A percentile compares a stretch with the other conserved stretches of the same genome.
Evolutionary conservation across 73 alveolate genomes (phyloP).

Genomic region (Diophrys appendiculata): DNA sequence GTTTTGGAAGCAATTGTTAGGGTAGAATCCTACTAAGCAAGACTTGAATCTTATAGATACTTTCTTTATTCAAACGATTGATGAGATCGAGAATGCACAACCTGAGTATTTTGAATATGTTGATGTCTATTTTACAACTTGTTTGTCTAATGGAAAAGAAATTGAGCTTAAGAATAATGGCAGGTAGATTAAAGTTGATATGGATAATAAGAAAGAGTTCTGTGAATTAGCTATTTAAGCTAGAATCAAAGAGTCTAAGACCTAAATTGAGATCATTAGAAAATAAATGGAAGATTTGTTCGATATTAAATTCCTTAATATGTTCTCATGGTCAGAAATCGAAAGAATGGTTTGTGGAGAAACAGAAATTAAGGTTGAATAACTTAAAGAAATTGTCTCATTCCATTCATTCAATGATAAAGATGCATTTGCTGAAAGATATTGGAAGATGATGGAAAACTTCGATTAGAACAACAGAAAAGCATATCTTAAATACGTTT

Average conservation of each 20-base stretch:
- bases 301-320: slow-evolving; percentile 16
- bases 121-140: slow-evolving; percentile 40
- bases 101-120: neutral
- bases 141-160: slow-evolving; percentile 60
- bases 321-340: slow-evolving; percentile 75
- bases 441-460: slow-evolving; percentile 88
- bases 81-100: slow-evolving; percentile 23
- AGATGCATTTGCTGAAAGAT: slow-evolving; percentile 1
- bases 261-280: slow-evolving; percentile 58
- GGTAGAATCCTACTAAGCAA: neutral
- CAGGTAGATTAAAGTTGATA: slow-evolving; percentile 35
- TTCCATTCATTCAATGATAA: neutral
- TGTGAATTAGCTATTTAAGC: slow-evolving; percentile 51
- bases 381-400: slow-evolving; percentile 70
- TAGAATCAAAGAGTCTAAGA: slow-evolving; percentile 61
- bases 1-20: slow-evolving; percentile 35
- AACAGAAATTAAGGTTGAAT: slow-evolving; percentile 75
- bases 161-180: slow-evolving; percentile 64
- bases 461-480: slow-evolving; percentile 76
- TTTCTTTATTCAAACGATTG: slow-evolving; percentile 23
- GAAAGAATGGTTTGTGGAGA: slow-evolving; percentile 89
- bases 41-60: slow-evolving; percentile 31
- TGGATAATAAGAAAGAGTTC: slow-evolving; percentile 52
- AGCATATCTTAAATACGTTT: slow-evolving; percentile 81
- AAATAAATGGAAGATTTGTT: slow-evolving; percentile 57